Evolutionary conservation across 495 filamentous ascomycete species (phyloP), one percentile per base, ranked within the genome.

Genomic region (Symbiotaphrina buchneri): DNA sequence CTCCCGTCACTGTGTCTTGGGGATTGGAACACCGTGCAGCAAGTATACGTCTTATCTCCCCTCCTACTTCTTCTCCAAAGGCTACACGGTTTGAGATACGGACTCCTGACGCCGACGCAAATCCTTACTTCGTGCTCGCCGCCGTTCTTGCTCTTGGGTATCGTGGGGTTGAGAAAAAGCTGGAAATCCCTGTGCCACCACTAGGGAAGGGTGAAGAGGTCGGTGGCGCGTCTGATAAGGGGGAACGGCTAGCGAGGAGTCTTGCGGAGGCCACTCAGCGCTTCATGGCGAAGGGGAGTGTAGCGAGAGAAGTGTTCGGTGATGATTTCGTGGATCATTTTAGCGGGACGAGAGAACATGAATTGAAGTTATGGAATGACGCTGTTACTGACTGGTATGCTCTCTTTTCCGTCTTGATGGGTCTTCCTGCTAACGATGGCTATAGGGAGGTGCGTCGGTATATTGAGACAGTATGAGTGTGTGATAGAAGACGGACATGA

Each of bases 321-420:
- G 71, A 95, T 49, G 77, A 74, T 6, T 97, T 97, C 50, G 84
- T 97, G 5, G 82, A 94, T 3, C 90, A 97, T 46, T 97, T 68
- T 58, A 78, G 73, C 3, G 87, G 87, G 5, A 93, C 87, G 15
- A 68, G 87, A 36, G 77, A 85, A 42, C 84, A 97, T 51, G 87
- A 97, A 50, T 61, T 83, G 41, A 57, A 71, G 36, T 51, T 92
- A 11, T 97, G 82, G 81, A 82, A 97, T 46, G 84, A 94, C 47
- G 80, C 82, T 1, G 82, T 92, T 5, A 92, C 83, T 16, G 84
- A 92, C 49, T 94, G 83, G 82, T 80, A 53, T 39, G 68, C 63
- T 10, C 15, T 15, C 18, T 18, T n/a, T 23, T 16, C 30, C 13
- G n/a, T 27, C 37, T 33, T 24, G 16, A 21, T 22, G 13, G 10